A percentile compares a stretch with the other conserved stretches of the same genome.
These are phyloP conservation scores for Cladosporium sp. DNA, from an alignment of 2,329 filamentous ascomycete genomes.

Conservation along the genomic window DNA sequence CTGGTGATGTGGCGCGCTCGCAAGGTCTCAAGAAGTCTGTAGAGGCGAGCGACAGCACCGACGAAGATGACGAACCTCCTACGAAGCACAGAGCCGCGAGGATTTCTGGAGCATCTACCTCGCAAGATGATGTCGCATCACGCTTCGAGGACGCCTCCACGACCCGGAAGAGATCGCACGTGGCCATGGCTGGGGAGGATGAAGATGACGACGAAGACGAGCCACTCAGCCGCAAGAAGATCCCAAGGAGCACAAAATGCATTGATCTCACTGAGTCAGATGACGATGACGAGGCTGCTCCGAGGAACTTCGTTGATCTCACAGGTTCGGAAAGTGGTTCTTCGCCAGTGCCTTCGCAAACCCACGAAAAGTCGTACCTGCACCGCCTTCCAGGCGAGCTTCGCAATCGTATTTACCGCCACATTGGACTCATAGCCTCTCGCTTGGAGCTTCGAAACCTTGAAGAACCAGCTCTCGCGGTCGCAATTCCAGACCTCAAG, in stretches of 20 bases:
- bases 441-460: not conserved
- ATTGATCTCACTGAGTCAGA: not conserved
- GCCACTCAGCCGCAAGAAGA: not conserved
- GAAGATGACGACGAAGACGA: not conserved
- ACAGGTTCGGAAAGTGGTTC: not conserved
- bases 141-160: not conserved
- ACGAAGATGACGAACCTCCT: not conserved
- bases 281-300: not conserved
- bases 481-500: not conserved
- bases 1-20: not conserved
- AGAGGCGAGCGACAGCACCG: not conserved
- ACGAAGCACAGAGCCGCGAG: not conserved
- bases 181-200: not conserved
- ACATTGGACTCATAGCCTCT: constrained; percentile 1
- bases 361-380: not conserved
- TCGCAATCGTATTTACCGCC: constrained; percentile 23
- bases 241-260: not conserved
- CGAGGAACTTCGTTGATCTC: not conserved
- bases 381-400: constrained; percentile 24
- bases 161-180: not conserved
- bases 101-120: not conserved
- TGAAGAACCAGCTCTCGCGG: not conserved
- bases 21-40: not conserved
- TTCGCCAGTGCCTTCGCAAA: not conserved
- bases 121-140: not conserved